phyloP scores from a whole-genome alignment of 257 asterid genomes.

The Anisodus tanguticus region DNA sequence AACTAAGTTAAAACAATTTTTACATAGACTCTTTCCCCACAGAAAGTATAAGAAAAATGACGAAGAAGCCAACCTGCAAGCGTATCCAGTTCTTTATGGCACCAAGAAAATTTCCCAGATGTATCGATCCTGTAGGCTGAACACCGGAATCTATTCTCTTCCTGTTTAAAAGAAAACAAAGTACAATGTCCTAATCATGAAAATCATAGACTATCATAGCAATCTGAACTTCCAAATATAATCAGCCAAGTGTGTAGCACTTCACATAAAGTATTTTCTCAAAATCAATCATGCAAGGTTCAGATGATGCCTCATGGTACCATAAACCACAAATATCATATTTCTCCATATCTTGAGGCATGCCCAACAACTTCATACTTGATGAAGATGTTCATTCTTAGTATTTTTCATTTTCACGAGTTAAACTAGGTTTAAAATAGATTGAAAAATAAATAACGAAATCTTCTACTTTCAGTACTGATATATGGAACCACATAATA shows the following conservation, averaged over 20 bases:
- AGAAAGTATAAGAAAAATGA: slow-evolving; percentile 25
- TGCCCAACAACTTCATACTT: not conserved
- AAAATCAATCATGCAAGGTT: not conserved
- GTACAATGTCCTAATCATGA: not conserved
- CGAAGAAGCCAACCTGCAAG: slow-evolving; percentile 65
- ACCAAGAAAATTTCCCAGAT: slow-evolving; percentile 92
- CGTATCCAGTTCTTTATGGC: slow-evolving; percentile 94
- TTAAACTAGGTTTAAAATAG: not conserved
- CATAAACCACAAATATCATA: slow-evolving; percentile 7
- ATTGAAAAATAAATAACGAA: not conserved
- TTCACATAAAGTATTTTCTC: not conserved
- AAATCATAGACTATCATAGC: slow-evolving; percentile 1
- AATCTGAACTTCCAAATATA: slow-evolving; percentile 16
- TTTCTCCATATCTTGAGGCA: not conserved
- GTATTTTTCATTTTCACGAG: not conserved
- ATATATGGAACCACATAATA: not conserved
- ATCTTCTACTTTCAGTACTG: not conserved
- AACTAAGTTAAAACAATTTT: not conserved
- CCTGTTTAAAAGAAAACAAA: slow-evolving; percentile 44
- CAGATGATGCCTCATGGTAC: not conserved
- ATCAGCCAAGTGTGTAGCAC: not conserved
- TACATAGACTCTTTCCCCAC: slow-evolving; percentile 2
- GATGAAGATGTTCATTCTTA: not conserved
- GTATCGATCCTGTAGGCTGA: slow-evolving; percentile 98
- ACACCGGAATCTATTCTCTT: slow-evolving; percentile 97